Evolutionary conservation across 208 protist genomes (phyloP).

Genomic region (Phytomonas sp.): DNA sequence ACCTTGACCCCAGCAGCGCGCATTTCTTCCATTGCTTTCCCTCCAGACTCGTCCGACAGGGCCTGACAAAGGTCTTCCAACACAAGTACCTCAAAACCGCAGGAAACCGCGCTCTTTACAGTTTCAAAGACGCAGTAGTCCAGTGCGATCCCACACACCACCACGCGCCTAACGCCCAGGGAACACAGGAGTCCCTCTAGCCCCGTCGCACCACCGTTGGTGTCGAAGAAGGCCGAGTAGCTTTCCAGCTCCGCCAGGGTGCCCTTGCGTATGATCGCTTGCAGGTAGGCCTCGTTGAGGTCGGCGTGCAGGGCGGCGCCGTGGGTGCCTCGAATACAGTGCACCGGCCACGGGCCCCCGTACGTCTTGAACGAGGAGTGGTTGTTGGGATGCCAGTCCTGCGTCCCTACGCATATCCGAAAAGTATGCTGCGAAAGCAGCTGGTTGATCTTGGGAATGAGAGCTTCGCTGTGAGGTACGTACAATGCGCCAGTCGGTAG

Average conservation of each 20-base stretch:
- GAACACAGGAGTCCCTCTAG: conserved; percentile 29
- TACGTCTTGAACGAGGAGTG: conserved; percentile 51
- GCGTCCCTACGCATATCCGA: conserved; percentile 30
- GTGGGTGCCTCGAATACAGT: conserved; percentile 37
- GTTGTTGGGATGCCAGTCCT: conserved; percentile 58
- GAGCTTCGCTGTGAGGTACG: conserved; percentile 19
- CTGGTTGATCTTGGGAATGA: conserved; percentile 41
- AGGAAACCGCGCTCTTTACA: conserved; percentile 30
- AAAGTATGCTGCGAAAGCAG: conserved; percentile 17
- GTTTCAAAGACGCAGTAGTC: conserved; percentile 69
- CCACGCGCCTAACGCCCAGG: conserved; percentile 39
- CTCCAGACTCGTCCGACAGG: conserved; percentile 13
- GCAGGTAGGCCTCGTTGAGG: conserved; percentile 16
- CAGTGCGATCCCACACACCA: conserved; percentile 53
- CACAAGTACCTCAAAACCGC: conserved; percentile 40
- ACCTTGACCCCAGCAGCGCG: conserved; percentile 4
- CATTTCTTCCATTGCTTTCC: conserved; percentile 4
- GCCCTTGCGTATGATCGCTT: conserved; percentile 34
- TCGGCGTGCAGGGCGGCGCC: conserved; percentile 34
- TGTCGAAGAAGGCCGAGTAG: conserved; percentile 62
- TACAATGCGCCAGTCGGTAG: conserved; percentile 28
- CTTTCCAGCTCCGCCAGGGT: conserved; percentile 22
- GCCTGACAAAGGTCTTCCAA: conserved; percentile 37
- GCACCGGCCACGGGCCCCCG: conserved; percentile 43
- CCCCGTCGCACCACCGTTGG: conserved; percentile 22